A percentile compares a stretch with the other conserved stretches of the same genome.
Evolutionary conservation across 2,329 filamentous ascomycete species (phyloP).

Genomic region (Calcarisporium arbuscula): DNA sequence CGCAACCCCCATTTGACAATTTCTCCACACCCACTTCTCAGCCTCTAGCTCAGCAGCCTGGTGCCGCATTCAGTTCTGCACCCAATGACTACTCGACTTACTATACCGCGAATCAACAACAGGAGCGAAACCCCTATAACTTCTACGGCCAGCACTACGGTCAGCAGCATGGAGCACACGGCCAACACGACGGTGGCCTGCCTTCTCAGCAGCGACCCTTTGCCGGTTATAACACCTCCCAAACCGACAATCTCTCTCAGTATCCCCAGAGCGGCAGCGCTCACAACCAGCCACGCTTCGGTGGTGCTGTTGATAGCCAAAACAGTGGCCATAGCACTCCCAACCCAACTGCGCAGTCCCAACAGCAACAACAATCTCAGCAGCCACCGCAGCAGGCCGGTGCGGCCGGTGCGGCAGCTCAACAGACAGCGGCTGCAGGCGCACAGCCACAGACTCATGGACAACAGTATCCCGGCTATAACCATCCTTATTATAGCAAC

Average conservation of each 20-base stretch:
- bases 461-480: constrained; percentile 46
- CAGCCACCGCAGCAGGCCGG: constrained; percentile 42
- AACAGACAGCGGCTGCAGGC: constrained; percentile 35
- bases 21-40: constrained; percentile 54
- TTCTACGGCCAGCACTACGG: constrained; percentile 63
- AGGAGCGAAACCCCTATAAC: constrained; percentile 69
- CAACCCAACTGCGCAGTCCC: constrained; percentile 62
- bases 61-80: constrained; percentile 64
- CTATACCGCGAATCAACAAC: constrained; percentile 69
- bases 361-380: constrained; percentile 31
- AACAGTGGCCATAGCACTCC: constrained; percentile 89
- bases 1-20: constrained; percentile 54
- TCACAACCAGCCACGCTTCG: constrained; percentile 53
- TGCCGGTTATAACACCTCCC: constrained; percentile 65
- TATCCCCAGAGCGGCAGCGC: constrained; percentile 65
- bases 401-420: too few species aligned
- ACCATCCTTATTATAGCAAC: constrained; percentile 55
- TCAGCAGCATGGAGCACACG: constrained; percentile 51
- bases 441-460: constrained; percentile 39
- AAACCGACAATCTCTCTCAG: constrained; percentile 57
- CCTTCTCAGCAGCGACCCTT: constrained; percentile 67
- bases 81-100: constrained; percentile 78
- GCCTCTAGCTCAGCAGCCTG: constrained; percentile 51
- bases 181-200: constrained; percentile 68
- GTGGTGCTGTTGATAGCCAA: constrained; percentile 59